phyloP scores from a whole-genome alignment of 2,329 filamentous ascomycete species.

The Arthrobotrys sphaeroides region DNA sequence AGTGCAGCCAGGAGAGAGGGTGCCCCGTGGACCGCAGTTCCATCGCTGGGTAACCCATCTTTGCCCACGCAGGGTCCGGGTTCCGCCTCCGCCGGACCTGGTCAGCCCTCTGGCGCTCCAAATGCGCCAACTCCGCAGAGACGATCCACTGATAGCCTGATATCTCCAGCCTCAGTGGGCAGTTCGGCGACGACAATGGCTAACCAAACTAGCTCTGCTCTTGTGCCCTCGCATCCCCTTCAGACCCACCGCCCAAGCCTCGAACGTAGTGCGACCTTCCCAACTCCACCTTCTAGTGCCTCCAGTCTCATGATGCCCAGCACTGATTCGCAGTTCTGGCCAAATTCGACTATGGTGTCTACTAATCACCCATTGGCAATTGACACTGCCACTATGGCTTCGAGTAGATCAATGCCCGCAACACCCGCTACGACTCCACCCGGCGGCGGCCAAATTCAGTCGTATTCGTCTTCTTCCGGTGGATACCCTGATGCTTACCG shows the following conservation, averaged over 20 bases:
- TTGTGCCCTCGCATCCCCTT: slow-evolving; percentile 73
- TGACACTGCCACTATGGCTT: slow-evolving; percentile 76
- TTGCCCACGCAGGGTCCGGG: slow-evolving; percentile 37
- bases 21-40: slow-evolving; percentile 66
- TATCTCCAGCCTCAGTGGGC: slow-evolving; percentile 74
- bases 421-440: slow-evolving; percentile 93
- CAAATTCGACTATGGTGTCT: slow-evolving; percentile 68
- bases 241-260: slow-evolving; percentile 75
- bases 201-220: slow-evolving; percentile 68
- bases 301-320: slow-evolving; percentile 83
- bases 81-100: slow-evolving; percentile 17
- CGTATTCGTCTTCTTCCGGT: slow-evolving; percentile 71
- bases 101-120: slow-evolving; percentile 59
- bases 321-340: slow-evolving; percentile 83
- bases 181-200: slow-evolving; percentile 71
- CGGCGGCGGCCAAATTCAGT: slow-evolving; percentile 79
- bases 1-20: slow-evolving; percentile 75
- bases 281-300: slow-evolving; percentile 91
- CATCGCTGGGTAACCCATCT: slow-evolving; percentile 28
- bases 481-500: slow-evolving; percentile 79
- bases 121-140: slow-evolving; percentile 65
- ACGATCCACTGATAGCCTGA: slow-evolving; percentile 70
- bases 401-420: slow-evolving; percentile 83
- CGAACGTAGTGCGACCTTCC: slow-evolving; percentile 90
- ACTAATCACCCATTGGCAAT: slow-evolving; percentile 78